Evolutionary conservation across 2,329 filamentous ascomycete species (phyloP).

Genomic region (Sarocladiaceae sp.): DNA sequence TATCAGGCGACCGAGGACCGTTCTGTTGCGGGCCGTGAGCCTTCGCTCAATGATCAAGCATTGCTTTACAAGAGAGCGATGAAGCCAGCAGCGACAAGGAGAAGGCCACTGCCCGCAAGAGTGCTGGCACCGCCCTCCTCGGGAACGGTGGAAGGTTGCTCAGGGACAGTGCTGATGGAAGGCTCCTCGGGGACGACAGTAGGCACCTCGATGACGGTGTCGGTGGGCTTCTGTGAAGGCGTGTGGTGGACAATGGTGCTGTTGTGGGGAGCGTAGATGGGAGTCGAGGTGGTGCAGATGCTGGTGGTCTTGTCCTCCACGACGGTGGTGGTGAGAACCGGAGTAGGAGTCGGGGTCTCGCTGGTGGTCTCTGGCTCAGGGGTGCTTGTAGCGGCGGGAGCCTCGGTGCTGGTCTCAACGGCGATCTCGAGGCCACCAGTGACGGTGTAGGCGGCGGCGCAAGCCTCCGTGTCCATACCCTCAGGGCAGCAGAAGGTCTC

Average conservation of each 20-base stretch:
- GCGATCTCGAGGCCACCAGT: constrained; percentile 36
- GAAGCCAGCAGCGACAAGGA: constrained; percentile 26
- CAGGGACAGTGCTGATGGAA: constrained; percentile 15
- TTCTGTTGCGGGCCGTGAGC: not conserved
- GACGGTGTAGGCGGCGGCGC: constrained; percentile 47
- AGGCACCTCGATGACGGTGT: constrained; percentile 6
- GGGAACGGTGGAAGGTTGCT: constrained; percentile 16
- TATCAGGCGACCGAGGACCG: not conserved
- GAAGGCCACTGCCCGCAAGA: constrained; percentile 27
- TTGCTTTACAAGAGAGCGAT: constrained; percentile 27
- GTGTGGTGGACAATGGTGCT: constrained; percentile 20
- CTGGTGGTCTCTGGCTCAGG: constrained; percentile 17
- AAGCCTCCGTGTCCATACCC: constrained; percentile 44
- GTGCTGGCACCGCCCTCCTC: constrained; percentile 22
- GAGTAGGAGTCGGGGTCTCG: constrained; percentile 21
- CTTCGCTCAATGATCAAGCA: not conserved
- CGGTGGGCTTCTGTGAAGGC: constrained; percentile 19
- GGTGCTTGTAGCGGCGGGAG: constrained; percentile 23
- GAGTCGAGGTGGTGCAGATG: constrained; percentile 18
- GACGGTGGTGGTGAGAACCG: constrained; percentile 19
- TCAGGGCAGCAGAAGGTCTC: constrained; percentile 58
- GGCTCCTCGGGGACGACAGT: constrained; percentile 25
- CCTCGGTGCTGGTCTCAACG: constrained; percentile 23
- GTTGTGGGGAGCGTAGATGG: constrained; percentile 19
- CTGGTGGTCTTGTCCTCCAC: constrained; percentile 21